Conservation (phyloP, 306 rosid species). For the Casuarina equisetifolia region DNA sequence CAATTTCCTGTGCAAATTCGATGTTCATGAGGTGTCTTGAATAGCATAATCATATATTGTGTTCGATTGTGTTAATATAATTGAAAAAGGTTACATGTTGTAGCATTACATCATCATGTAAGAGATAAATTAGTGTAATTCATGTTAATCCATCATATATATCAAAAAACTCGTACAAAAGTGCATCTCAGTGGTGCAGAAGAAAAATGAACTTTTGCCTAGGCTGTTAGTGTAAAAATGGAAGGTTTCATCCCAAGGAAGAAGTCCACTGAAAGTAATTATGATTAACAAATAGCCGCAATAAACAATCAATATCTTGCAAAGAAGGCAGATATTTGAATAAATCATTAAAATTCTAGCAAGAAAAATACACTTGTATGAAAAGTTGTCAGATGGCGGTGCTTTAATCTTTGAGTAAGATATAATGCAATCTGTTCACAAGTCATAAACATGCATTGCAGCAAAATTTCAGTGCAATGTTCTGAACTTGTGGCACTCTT, state of each 20-base stretch:
- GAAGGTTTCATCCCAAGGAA: background rate
- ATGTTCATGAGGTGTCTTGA: background rate
- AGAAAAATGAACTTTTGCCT: background rate
- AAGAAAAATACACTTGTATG: background rate
- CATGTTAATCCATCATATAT: background rate
- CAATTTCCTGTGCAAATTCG: conserved; percentile 3
- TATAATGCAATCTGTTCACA: background rate
- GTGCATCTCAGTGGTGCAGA: background rate
- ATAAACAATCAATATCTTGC: background rate
- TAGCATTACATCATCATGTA: background rate
- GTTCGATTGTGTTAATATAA: background rate
- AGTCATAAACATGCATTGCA: background rate
- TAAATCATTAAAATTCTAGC: background rate
- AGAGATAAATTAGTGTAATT: background rate
- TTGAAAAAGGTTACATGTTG: background rate
- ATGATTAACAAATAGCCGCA: background rate
- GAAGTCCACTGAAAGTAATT: background rate
- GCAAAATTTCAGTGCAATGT: background rate
- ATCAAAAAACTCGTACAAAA: background rate
- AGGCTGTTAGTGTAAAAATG: background rate
- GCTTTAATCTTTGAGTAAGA: background rate
- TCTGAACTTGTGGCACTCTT: background rate
- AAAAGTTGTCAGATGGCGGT: background rate
- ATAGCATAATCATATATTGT: background rate
- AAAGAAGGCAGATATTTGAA: background rate